These are phyloP conservation scores for Ceratocystis destructans DNA, from an alignment of 2,329 filamentous ascomycete species.

Conservation along the genomic window DNA sequence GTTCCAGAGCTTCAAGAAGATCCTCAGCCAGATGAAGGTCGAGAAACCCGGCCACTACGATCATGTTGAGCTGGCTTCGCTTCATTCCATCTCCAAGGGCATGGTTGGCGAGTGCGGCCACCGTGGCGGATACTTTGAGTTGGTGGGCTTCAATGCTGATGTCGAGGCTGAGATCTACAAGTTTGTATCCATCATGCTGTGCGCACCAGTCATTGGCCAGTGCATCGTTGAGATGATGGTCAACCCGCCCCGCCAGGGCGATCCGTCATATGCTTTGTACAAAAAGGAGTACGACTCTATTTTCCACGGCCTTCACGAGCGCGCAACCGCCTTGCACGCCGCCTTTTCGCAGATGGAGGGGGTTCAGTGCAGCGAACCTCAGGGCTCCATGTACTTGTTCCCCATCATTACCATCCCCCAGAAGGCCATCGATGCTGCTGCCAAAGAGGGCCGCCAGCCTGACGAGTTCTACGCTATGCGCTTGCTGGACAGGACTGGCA, in stretches of 20 bases:
- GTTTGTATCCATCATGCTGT: constrained; percentile 93
- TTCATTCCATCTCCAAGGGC: constrained; percentile 92
- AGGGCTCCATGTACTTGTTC: constrained; percentile 98
- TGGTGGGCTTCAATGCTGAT: constrained; percentile 71
- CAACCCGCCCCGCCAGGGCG: constrained; percentile 74
- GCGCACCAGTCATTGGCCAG: constrained; percentile 87
- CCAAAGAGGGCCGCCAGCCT: constrained; percentile 55
- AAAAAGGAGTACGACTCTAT: constrained; percentile 73
- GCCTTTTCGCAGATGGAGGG: constrained; percentile 94
- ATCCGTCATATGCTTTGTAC: constrained; percentile 75
- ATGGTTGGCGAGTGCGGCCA: constrained; percentile 99
- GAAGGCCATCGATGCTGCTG: constrained; percentile 64
- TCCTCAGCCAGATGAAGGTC: constrained; percentile 67
- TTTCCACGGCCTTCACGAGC: constrained; percentile 60
- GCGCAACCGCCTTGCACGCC: constrained; percentile 73
- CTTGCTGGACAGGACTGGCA: constrained; percentile 82
- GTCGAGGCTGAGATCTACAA: constrained; percentile 96
- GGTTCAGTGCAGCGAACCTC: constrained; percentile 75
- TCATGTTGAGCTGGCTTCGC: constrained; percentile 71
- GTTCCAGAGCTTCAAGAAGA: constrained; percentile 92
- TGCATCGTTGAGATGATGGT: constrained; percentile 97
- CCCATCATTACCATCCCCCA: constrained; percentile 71
- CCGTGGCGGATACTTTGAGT: constrained; percentile 94
- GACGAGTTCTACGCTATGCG: constrained; percentile 93
- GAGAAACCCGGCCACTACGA: constrained; percentile 64